Conservation (phyloP, 768 basidiomycete genomes). For the Stropharia rugosoannulata region DNA sequence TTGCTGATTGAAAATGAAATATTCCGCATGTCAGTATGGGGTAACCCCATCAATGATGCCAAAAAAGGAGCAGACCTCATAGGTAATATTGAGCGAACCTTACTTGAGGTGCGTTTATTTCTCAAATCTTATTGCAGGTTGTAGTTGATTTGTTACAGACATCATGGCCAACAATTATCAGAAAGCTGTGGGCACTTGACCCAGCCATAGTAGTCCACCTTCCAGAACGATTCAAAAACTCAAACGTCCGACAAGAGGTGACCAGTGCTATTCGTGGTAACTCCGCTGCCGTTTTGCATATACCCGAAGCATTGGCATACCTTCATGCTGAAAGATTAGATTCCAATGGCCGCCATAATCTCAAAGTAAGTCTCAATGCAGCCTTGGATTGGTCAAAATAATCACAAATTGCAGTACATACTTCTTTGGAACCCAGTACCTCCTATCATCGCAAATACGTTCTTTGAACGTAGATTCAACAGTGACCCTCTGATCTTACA, state of each 20-base stretch:
- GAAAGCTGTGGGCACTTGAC: constrained; percentile 78
- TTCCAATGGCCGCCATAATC: not conserved
- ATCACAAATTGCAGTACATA: constrained; percentile 55
- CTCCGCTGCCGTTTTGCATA: constrained; percentile 65
- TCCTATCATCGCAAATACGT: constrained; percentile 76
- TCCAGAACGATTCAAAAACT: constrained; percentile 83
- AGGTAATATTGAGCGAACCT: constrained; percentile 49
- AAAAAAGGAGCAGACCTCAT: constrained; percentile 65
- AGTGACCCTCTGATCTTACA: constrained; percentile 87
- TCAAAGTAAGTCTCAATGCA: too few relatives aligned
- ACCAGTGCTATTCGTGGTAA: constrained; percentile 70
- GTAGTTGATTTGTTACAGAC: constrained; percentile 31
- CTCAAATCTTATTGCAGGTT: not conserved
- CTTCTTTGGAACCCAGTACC: constrained; percentile 89
- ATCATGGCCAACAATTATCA: constrained; percentile 66
- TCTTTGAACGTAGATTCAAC: constrained; percentile 83
- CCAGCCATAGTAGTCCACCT: constrained; percentile 83
- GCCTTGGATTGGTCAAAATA: too few relatives aligned
- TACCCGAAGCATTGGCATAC: constrained; percentile 80
- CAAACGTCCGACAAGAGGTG: constrained; percentile 69
- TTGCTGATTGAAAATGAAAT: constrained; percentile 92
- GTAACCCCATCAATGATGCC: constrained; percentile 78
- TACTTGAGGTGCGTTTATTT: constrained; percentile 50
- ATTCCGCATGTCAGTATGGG: constrained; percentile 83
- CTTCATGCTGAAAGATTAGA: constrained; percentile 76